Percentiles rank a stretch among this genome's conserved stretches.
Conservation (phyloP, 2,329 filamentous ascomycete species). For the Ploettnerulaceae sp. region DNA sequence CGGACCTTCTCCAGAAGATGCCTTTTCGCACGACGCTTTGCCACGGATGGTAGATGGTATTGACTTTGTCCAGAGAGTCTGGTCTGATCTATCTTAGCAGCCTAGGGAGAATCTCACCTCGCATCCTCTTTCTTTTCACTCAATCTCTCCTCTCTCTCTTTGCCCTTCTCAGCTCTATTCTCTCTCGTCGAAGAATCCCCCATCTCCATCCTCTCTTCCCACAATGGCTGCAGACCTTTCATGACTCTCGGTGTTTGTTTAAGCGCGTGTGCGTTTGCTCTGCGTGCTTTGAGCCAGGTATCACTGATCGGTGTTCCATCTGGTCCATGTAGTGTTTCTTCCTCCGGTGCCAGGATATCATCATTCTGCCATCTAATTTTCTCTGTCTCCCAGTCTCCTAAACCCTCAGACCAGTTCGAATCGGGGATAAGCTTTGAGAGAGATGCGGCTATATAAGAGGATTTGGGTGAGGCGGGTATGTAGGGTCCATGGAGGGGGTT, state of each 20-base stretch:
- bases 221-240: conserved; percentile 15
- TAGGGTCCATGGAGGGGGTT: conserved; percentile 31
- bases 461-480: conserved; percentile 15
- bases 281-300: background rate
- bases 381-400: conserved; percentile 33
- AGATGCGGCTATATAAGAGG: conserved; percentile 23
- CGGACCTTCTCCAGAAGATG: too few relatives aligned
- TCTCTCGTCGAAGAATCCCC: background rate
- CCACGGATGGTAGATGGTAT: too few relatives aligned
- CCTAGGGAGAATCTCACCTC: too few relatives aligned
- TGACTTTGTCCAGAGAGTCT: too few relatives aligned
- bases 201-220: conserved; percentile 9
- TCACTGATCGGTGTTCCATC: background rate
- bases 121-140: too few relatives aligned
- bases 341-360: conserved; percentile 5
- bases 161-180: background rate
- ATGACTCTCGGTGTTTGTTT: conserved; percentile 11
- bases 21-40: too few relatives aligned
- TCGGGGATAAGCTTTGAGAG: conserved; percentile 19
- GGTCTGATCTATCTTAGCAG: too few relatives aligned
- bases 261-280: conserved; percentile 6
- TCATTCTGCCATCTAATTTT: conserved; percentile 5
- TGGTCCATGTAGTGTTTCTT: background rate
- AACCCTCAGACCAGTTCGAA: conserved; percentile 20
- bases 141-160: too few relatives aligned